These are phyloP conservation scores for Rutstroemia sydowiana DNA, from an alignment of 2,329 filamentous ascomycete genomes.

Conservation along the genomic window DNA sequence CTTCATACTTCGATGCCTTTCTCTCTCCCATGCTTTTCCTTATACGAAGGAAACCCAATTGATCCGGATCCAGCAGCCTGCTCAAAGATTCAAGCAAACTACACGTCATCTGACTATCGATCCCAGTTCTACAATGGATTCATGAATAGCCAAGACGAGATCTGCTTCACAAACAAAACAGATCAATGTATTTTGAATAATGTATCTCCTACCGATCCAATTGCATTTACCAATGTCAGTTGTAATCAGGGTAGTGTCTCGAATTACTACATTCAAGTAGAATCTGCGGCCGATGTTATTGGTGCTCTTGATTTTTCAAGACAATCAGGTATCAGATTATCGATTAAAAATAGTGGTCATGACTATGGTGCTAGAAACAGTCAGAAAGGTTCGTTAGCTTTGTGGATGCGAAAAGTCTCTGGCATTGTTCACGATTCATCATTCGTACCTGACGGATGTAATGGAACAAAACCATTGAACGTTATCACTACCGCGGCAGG, in stretches of 20 bases:
- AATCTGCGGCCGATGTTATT: slow-evolving; percentile 36
- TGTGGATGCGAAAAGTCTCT: slow-evolving; percentile 16
- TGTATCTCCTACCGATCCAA: slow-evolving; percentile 16
- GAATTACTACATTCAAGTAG: slow-evolving; percentile 15
- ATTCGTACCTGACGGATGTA: slow-evolving; percentile 15
- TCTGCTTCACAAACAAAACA: slow-evolving; percentile 23
- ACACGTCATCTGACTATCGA: slow-evolving; percentile 24
- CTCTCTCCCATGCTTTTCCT: slow-evolving; percentile 27
- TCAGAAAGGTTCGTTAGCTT: slow-evolving; percentile 12
- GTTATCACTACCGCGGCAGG: slow-evolving; percentile 23
- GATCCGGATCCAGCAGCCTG: slow-evolving; percentile 20
- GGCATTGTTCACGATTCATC: background rate
- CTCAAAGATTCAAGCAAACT: slow-evolving; percentile 21
- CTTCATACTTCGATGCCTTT: slow-evolving; percentile 20
- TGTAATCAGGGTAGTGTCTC: slow-evolving; percentile 17
- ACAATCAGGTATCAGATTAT: slow-evolving; percentile 34
- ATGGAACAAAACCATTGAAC: slow-evolving; percentile 12
- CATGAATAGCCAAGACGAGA: slow-evolving; percentile 26
- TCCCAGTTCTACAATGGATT: slow-evolving; percentile 20
- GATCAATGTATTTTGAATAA: slow-evolving; percentile 28
- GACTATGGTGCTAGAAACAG: slow-evolving; percentile 23
- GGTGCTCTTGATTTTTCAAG: slow-evolving; percentile 37
- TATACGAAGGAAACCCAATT: slow-evolving; percentile 20
- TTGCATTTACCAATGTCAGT: slow-evolving; percentile 14
- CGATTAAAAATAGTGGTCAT: slow-evolving; percentile 24